Evolutionary conservation across 495 filamentous ascomycete species (phyloP).

Genomic region (Xylaria flabelliformis): DNA sequence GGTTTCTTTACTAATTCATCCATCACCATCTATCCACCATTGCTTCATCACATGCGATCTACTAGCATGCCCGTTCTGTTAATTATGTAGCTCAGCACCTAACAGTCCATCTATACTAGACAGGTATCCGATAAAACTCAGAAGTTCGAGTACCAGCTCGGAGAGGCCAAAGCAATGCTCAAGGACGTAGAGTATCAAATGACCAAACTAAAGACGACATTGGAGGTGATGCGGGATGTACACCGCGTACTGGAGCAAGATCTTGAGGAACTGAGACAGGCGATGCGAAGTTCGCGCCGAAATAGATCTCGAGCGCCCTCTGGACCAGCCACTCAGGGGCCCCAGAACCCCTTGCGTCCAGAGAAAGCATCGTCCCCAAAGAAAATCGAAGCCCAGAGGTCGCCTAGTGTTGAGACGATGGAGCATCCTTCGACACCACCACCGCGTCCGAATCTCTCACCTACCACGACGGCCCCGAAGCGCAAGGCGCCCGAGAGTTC

Average conservation of each 20-base stretch:
- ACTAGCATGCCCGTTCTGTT: background rate
- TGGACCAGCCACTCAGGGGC: too few species aligned
- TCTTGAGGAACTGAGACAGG: too few species aligned
- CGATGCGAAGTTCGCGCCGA: too few species aligned
- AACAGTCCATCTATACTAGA: background rate
- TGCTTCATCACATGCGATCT: background rate
- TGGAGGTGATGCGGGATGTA: background rate
- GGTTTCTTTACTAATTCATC: background rate
- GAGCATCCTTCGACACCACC: background rate
- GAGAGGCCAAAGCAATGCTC: background rate
- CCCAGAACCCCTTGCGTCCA: too few species aligned
- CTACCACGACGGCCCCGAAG: too few species aligned
- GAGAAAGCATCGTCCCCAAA: too few species aligned
- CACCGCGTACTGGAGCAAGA: too few species aligned
- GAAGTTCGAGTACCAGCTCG: background rate
- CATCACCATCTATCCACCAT: background rate
- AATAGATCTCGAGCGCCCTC: too few species aligned
- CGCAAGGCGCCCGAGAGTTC: background rate
- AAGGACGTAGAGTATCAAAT: background rate
- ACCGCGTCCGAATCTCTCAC: too few species aligned
- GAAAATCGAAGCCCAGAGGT: too few species aligned
- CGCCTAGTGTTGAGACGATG: too few species aligned
- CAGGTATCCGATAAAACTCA: rapidly evolving
- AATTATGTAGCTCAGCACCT: background rate
- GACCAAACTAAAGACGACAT: background rate